Conservation (phyloP, 1,284 basidiomycete species). For the Violaceomyces palustris region DNA sequence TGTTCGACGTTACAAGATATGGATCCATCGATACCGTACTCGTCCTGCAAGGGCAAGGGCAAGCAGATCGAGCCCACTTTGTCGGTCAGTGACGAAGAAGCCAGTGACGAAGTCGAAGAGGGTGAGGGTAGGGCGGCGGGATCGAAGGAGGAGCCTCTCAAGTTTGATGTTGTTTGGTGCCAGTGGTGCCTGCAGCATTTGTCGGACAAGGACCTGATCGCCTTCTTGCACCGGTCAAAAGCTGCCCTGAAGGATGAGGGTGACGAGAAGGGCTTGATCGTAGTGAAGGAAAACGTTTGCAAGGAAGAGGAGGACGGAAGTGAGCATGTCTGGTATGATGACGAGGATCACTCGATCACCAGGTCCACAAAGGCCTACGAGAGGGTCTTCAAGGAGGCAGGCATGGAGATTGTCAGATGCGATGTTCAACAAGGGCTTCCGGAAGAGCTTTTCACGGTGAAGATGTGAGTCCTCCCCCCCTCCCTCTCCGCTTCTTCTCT, state of each 20-base stretch:
- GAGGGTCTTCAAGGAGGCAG: slow-evolving; percentile 45
- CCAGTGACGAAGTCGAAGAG: too few relatives aligned
- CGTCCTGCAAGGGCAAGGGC: slow-evolving; percentile 8
- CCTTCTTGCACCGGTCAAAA: slow-evolving; percentile 39
- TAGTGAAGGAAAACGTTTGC: slow-evolving; percentile 52
- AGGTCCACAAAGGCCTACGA: slow-evolving; percentile 46
- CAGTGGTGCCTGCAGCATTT: slow-evolving; percentile 52
- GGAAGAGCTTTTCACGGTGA: slow-evolving; percentile 48
- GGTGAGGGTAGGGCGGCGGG: slow-evolving; percentile 4
- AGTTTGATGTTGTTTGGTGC: slow-evolving; percentile 48
- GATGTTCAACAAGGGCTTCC: slow-evolving; percentile 48
- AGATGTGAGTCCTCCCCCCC: slow-evolving; percentile 30
- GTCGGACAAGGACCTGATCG: slow-evolving; percentile 44
- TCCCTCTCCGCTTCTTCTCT: not conserved
- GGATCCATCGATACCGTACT: slow-evolving; percentile 34
- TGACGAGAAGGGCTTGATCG: slow-evolving; percentile 29
- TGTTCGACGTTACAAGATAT: slow-evolving; percentile 45
- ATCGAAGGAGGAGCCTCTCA: slow-evolving; percentile 19
- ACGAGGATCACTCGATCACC: slow-evolving; percentile 50
- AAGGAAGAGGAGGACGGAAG: slow-evolving; percentile 40
- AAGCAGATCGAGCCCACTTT: slow-evolving; percentile 11
- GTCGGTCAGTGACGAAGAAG: slow-evolving; percentile 7
- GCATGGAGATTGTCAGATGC: slow-evolving; percentile 38
- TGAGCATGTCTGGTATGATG: slow-evolving; percentile 48
- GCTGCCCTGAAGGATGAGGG: slow-evolving; percentile 23